Percentiles rank a stretch among this genome's conserved stretches.
These are phyloP conservation scores for Phialemonium atrogriseum DNA, from an alignment of 2,329 filamentous ascomycete species.

Conservation along the genomic window DNA sequence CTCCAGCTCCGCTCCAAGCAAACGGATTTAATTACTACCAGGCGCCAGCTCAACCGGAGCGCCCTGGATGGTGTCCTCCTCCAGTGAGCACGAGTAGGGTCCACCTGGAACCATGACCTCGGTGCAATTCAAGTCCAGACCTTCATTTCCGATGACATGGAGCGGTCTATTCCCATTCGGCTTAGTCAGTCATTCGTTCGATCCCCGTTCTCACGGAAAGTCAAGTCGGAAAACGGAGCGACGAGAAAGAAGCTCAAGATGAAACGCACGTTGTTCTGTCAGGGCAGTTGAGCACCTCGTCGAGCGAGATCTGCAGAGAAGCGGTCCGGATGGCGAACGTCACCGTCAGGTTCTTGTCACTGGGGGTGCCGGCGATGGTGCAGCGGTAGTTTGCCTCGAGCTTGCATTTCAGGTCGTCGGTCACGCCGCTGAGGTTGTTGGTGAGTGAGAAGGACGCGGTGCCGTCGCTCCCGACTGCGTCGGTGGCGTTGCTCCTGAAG, in stretches of 20 bases:
- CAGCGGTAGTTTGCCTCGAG: conserved; percentile 11
- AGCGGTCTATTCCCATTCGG: not conserved
- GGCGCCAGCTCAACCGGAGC: conserved; percentile 1
- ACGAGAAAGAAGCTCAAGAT: no score
- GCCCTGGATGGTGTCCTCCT: conserved; percentile 1
- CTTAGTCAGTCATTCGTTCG: not conserved
- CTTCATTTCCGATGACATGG: conserved; percentile 2
- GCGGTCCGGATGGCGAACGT: conserved; percentile 6
- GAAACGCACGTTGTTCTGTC: not conserved
- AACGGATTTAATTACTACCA: no score
- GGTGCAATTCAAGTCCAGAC: conserved; percentile 1
- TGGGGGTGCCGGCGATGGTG: conserved; percentile 6
- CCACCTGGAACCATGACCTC: conserved; percentile 1
- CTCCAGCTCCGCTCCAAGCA: no score
- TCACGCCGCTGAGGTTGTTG: conserved; percentile 7
- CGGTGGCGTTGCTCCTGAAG: conserved; percentile 6
- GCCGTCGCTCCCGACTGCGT: conserved; percentile 6
- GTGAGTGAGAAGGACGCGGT: conserved; percentile 6
- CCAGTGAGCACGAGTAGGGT: not conserved
- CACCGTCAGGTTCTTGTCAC: conserved; percentile 8
- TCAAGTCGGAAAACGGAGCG: no score
- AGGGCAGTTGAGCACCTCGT: conserved; percentile 1
- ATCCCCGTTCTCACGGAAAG: not conserved
- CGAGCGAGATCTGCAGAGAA: conserved; percentile 7
- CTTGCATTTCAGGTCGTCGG: conserved; percentile 5